Evolutionary conservation across 2,329 filamentous ascomycete species (phyloP).

Genomic region (Neocucurbitaria cava): DNA sequence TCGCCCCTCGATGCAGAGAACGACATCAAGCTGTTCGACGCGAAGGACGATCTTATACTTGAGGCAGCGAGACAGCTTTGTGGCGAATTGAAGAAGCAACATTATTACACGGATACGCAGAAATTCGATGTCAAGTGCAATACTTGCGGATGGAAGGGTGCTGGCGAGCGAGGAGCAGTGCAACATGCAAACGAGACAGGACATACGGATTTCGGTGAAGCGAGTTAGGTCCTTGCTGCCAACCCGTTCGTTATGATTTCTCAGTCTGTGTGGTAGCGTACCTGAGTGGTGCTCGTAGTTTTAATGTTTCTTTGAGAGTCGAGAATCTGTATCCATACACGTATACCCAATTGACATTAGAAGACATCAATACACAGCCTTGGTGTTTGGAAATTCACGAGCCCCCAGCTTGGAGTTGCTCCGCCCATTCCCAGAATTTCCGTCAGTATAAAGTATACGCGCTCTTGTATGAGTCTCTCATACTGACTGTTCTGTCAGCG

Average conservation of each 20-base stretch:
- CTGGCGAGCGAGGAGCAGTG: slow-evolving; percentile 68
- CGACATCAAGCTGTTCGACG: slow-evolving; percentile 78
- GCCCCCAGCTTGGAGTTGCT: too few relatives aligned
- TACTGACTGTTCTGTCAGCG: too few relatives aligned
- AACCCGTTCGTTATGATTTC: neutral
- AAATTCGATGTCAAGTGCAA: slow-evolving; percentile 82
- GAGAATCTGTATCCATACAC: neutral
- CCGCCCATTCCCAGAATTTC: too few relatives aligned
- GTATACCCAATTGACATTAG: neutral
- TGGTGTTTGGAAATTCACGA: too few relatives aligned
- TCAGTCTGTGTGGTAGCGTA: neutral
- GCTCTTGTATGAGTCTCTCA: too few relatives aligned
- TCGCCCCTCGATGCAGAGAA: slow-evolving; percentile 71
- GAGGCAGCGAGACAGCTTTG: slow-evolving; percentile 65
- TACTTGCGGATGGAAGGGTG: slow-evolving; percentile 71
- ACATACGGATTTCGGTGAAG: slow-evolving; percentile 45
- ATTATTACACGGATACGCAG: slow-evolving; percentile 90
- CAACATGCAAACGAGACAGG: slow-evolving; percentile 68
- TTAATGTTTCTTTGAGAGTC: neutral
- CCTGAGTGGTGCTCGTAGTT: neutral
- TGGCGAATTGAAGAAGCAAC: slow-evolving; percentile 67
- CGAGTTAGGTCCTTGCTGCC: slow-evolving; percentile 14
- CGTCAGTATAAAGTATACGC: too few relatives aligned
- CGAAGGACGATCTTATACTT: slow-evolving; percentile 61
- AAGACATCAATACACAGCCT: neutral